phyloP scores from a whole-genome alignment of 2,329 filamentous ascomycete genomes.

The Diaporthe nobilis region DNA sequence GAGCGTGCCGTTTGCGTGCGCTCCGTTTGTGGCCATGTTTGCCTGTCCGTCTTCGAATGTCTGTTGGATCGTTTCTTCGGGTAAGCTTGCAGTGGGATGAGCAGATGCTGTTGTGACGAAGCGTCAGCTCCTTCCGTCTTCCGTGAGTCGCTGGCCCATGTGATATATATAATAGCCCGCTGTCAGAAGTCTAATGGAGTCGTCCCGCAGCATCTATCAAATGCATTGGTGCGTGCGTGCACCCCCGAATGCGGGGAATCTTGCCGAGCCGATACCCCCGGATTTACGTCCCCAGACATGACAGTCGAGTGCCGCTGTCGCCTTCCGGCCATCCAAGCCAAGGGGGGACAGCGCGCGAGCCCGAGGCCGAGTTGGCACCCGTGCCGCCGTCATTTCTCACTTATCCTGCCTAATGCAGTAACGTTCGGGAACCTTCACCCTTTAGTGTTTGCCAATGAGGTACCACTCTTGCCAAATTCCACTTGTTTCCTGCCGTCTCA shows the following conservation, averaged over 20 bases:
- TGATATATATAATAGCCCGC: neutral
- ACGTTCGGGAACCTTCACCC: neutral
- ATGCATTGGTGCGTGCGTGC: neutral
- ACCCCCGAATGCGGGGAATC: slow-evolving; percentile 17
- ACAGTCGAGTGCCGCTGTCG: slow-evolving; percentile 1
- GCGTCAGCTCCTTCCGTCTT: too few relatives aligned
- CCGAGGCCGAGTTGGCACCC: slow-evolving; percentile 19
- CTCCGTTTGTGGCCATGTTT: slow-evolving; percentile 26
- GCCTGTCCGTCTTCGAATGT: neutral
- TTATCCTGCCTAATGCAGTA: neutral
- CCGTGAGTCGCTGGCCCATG: neutral
- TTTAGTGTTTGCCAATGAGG: neutral
- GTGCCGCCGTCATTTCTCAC: slow-evolving; percentile 21
- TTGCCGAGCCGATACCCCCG: slow-evolving; percentile 4
- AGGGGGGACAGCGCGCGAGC: neutral
- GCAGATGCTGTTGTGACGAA: neutral
- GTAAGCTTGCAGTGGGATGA: neutral
- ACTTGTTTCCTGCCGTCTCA: neutral
- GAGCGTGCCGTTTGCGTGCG: neutral
- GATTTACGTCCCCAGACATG: neutral
- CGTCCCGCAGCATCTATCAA: neutral
- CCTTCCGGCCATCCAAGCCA: neutral
- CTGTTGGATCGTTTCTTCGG: neutral
- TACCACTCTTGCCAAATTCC: neutral
- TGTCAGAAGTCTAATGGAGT: neutral